These are phyloP conservation scores for Blastomyces parvus DNA, from an alignment of 2,329 filamentous ascomycete species.

Conservation along the genomic window DNA sequence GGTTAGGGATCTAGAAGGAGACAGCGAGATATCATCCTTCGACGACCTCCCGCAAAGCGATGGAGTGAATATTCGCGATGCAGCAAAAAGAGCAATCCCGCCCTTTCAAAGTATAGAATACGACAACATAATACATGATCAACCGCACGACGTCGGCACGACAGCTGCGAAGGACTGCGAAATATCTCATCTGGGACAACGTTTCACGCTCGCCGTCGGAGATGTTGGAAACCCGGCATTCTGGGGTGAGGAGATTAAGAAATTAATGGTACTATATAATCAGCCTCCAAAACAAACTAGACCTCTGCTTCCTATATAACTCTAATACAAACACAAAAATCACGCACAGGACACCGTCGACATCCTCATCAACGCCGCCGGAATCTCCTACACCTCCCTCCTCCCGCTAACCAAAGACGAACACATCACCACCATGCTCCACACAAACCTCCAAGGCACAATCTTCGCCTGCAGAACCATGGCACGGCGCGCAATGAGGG, in stretches of 20 bases:
- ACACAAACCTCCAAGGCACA: slow-evolving; percentile 55
- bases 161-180: not conserved
- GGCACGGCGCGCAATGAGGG: slow-evolving; percentile 27
- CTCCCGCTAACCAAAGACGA: slow-evolving; percentile 47
- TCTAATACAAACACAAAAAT: not conserved
- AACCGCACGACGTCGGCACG: not conserved
- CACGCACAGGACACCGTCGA: slow-evolving; percentile 32
- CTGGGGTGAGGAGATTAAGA: slow-evolving; percentile 28
- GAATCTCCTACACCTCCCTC: slow-evolving; percentile 56
- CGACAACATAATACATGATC: slow-evolving; percentile 1
- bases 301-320: not conserved
- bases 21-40: not conserved
- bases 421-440: slow-evolving; percentile 50
- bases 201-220: slow-evolving; percentile 23
- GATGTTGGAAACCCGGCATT: slow-evolving; percentile 25
- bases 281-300: not conserved
- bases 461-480: slow-evolving; percentile 33
- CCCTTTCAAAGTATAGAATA: slow-evolving; percentile 1
- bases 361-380: slow-evolving; percentile 72
- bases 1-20: slow-evolving; percentile 20
- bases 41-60: not conserved
- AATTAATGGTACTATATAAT: slow-evolving; percentile 27
- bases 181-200: slow-evolving; percentile 3
- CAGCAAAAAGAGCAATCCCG: not conserved
- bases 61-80: not conserved